Conservation (phyloP, 1,284 basidiomycete species). For the Apiotrichum veenhuisii region DNA sequence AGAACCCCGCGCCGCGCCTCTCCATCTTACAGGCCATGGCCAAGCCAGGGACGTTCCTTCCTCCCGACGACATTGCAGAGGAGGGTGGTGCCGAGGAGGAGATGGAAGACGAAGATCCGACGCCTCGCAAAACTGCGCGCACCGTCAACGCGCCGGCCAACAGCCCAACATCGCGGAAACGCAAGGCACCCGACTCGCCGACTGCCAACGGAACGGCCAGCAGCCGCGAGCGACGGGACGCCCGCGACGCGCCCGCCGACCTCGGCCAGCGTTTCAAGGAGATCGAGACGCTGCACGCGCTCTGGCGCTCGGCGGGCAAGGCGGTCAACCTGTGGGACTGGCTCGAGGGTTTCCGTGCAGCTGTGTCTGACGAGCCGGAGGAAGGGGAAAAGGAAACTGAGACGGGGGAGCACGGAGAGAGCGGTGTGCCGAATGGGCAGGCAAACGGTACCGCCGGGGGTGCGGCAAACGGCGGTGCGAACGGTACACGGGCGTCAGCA, state of each 20-base stretch:
- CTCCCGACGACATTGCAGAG: background rate
- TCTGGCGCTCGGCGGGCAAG: conserved; percentile 39
- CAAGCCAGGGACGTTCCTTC: conserved; percentile 10
- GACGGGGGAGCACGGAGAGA: background rate
- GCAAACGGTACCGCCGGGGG: background rate
- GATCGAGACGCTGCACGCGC: conserved; percentile 30
- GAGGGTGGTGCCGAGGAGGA: background rate
- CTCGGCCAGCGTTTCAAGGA: conserved; percentile 21
- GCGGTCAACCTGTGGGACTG: conserved; percentile 47
- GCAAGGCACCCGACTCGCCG: background rate
- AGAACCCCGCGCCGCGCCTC: conserved; percentile 20
- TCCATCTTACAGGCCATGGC: conserved; percentile 17
- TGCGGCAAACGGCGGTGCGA: background rate
- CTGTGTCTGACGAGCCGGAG: conserved; percentile 10
- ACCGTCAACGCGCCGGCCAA: background rate
- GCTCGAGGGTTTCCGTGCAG: conserved; percentile 37
- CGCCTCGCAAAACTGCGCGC: background rate
- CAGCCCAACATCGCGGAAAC: background rate
- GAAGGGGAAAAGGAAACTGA: background rate
- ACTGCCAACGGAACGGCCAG: background rate
- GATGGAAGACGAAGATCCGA: background rate
- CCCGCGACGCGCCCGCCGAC: background rate
- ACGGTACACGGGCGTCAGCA: conserved; percentile 1
- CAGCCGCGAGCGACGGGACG: background rate
- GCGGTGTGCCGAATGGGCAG: background rate